A percentile compares a stretch with the other conserved stretches of the same genome.
These are phyloP conservation scores for Calonectria leucothoes DNA, from an alignment of 2,329 filamentous ascomycete genomes.

Conservation along the genomic window DNA sequence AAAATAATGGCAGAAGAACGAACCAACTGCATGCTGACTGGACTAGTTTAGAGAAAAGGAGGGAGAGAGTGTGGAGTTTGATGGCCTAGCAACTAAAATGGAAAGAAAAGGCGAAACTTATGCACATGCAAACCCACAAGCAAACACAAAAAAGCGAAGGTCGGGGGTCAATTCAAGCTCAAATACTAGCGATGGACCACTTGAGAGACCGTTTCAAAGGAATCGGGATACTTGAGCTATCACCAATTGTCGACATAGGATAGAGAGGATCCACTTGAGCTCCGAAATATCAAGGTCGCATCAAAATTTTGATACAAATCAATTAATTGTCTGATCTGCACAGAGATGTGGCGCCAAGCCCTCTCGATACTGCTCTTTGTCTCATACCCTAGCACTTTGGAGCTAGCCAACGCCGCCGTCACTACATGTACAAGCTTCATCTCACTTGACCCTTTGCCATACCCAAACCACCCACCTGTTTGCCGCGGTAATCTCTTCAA, in stretches of 20 bases:
- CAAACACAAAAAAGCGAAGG: not conserved
- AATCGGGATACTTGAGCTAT: not conserved
- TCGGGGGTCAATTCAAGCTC: not conserved
- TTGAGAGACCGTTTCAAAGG: not conserved
- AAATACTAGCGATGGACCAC: not conserved
- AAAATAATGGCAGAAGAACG: not conserved
- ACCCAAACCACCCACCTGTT: not conserved
- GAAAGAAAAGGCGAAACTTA: not conserved
- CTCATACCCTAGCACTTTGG: conserved; percentile 6
- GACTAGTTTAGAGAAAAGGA: not conserved
- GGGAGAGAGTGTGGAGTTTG: not conserved
- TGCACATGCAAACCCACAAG: not conserved
- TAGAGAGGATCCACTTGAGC: not conserved
- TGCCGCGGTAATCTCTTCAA: conserved; percentile 15
- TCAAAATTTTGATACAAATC: not conserved
- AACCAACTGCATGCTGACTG: conserved; percentile 1
- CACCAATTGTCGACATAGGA: not conserved
- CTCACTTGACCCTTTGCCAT: not conserved
- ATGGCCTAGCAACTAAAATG: not conserved
- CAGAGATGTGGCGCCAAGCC: not conserved
- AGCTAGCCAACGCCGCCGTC: not conserved
- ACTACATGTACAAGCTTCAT: not conserved
- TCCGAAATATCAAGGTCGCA: not conserved
- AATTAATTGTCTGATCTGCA: not conserved
- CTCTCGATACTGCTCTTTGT: not conserved